phyloP scores from a whole-genome alignment of 2,329 filamentous ascomycete species.

The Trichoderma sp. region DNA sequence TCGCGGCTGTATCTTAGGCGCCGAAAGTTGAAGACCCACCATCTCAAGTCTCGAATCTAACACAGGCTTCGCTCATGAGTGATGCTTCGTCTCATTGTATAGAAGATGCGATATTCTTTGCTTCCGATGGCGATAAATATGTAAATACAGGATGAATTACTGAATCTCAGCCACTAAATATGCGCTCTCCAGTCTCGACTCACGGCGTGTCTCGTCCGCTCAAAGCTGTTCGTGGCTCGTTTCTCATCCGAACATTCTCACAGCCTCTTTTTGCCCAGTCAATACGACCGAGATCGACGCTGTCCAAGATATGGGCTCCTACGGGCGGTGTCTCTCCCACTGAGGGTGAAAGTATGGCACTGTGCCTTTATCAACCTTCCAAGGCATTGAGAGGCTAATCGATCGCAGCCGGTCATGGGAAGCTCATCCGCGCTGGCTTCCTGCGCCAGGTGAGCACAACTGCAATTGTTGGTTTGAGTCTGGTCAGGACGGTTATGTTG shows the following conservation, averaged over 20 bases:
- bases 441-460: slow-evolving; percentile 63
- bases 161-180: slow-evolving; percentile 15
- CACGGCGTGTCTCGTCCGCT: slow-evolving; percentile 26
- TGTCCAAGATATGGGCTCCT: slow-evolving; percentile 80
- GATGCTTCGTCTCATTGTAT: neutral
- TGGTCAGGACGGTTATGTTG: neutral
- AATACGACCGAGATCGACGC: slow-evolving; percentile 38
- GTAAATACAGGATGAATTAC: slow-evolving; percentile 7
- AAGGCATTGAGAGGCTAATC: slow-evolving; percentile 30
- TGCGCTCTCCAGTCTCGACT: slow-evolving; percentile 31
- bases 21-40: neutral
- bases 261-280: slow-evolving; percentile 41
- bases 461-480: too few species aligned
- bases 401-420: slow-evolving; percentile 61
- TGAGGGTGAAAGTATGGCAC: slow-evolving; percentile 54
- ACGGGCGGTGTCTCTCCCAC: slow-evolving; percentile 67
- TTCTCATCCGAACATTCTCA: slow-evolving; percentile 34
- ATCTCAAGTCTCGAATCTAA: neutral
- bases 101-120: neutral
- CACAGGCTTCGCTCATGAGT: slow-evolving; percentile 9
- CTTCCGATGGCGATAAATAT: neutral
- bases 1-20: slow-evolving; percentile 9
- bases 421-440: slow-evolving; percentile 71
- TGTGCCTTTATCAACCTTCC: neutral
- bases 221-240: slow-evolving; percentile 13